A percentile compares a stretch with the other conserved stretches of the same genome.
Evolutionary conservation across 495 filamentous ascomycete species (phyloP).

Genomic region (Saxophila tyrrhenica): DNA sequence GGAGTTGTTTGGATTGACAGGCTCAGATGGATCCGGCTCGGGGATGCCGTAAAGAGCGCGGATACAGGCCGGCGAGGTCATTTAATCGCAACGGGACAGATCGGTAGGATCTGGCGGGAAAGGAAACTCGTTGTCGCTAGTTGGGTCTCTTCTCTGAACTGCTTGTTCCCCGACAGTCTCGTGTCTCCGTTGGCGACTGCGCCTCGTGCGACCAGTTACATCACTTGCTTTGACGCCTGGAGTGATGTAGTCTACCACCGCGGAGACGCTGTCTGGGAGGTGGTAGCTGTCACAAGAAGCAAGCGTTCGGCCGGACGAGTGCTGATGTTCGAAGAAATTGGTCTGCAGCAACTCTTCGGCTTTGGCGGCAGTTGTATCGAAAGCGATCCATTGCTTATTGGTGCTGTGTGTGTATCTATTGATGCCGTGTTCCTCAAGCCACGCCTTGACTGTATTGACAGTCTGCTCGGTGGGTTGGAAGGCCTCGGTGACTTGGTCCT

Average conservation of each 20-base stretch:
- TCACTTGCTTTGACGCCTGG: conserved; percentile 38
- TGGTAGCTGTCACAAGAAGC: not conserved
- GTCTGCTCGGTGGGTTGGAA: conserved; percentile 8
- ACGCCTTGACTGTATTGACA: conserved; percentile 3
- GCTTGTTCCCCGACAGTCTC: too few species aligned
- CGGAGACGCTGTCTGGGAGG: not conserved
- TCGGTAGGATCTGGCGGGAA: too few species aligned
- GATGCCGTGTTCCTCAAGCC: conserved; percentile 13
- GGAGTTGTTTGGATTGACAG: too few species aligned
- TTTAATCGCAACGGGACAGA: too few species aligned
- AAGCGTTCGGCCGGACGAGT: not conserved
- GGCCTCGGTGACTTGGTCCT: conserved; percentile 15
- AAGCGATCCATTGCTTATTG: conserved; percentile 23
- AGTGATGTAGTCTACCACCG: conserved; percentile 24
- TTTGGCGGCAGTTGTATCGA: conserved; percentile 12
- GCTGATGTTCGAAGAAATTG: conserved; percentile 16
- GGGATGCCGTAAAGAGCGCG: too few species aligned
- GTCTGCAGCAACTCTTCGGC: conserved; percentile 12
- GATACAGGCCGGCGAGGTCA: too few species aligned
- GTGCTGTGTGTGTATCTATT: conserved; percentile 9
- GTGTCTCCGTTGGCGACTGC: too few species aligned
- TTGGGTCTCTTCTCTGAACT: too few species aligned
- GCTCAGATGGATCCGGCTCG: not conserved
- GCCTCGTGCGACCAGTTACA: too few species aligned
- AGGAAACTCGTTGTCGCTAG: too few species aligned